Evolutionary conservation across 805 yeast genomes (phyloP).

Genomic region (Grigorovia transvaalensis): DNA sequence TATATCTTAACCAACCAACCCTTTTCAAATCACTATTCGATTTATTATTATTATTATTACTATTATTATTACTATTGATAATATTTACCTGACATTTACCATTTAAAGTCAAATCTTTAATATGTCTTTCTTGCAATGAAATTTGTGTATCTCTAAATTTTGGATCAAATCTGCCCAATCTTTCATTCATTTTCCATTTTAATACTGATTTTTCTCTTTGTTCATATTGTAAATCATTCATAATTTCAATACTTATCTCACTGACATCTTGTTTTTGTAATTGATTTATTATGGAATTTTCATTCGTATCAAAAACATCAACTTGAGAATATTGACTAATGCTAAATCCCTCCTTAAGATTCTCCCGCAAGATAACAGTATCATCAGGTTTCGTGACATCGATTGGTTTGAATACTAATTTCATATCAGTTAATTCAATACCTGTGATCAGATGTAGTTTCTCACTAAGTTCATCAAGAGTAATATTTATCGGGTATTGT

Average conservation of each 20-base stretch:
- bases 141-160: conserved; percentile 25
- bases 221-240: conserved; percentile 34
- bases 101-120: conserved; percentile 35
- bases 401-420: conserved; percentile 4
- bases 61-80: conserved; percentile 16
- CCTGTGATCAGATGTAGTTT: conserved; percentile 22
- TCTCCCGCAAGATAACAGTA: neutral
- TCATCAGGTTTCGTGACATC: neutral
- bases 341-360: neutral
- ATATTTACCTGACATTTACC: conserved; percentile 36
- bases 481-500: conserved; percentile 9
- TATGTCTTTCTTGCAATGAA: conserved; percentile 24
- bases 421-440: conserved; percentile 21
- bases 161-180: conserved; percentile 67
- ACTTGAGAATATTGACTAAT: neutral
- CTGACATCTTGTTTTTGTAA: conserved; percentile 14
- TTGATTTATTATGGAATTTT: conserved; percentile 39
- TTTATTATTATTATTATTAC: conserved; percentile 2
- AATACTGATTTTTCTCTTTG: conserved; percentile 52
- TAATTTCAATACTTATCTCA: conserved; percentile 2
- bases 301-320: conserved; percentile 43
- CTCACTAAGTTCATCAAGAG: conserved; percentile 13
- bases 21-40: conserved; percentile 27
- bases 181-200: conserved; percentile 62
- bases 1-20: conserved; percentile 57